These are phyloP conservation scores for Microcos paniculata DNA, from an alignment of 345 rosid genomes.

Conservation along the genomic window DNA sequence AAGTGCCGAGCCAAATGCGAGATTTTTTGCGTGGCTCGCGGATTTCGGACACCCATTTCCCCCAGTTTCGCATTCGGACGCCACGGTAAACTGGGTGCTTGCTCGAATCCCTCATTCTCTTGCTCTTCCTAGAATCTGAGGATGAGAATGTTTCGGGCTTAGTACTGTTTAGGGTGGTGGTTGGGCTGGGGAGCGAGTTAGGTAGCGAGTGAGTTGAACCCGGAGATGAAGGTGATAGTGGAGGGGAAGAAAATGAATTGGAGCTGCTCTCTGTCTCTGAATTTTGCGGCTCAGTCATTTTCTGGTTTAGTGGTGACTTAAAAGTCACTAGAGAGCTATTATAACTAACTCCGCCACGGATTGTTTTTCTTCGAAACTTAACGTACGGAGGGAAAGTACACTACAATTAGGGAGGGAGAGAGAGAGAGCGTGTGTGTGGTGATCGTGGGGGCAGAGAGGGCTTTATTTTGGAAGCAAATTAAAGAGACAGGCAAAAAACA, in stretches of 20 bases:
- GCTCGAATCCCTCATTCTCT: constrained; percentile 54
- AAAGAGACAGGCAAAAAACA: neutral
- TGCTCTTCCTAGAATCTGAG: constrained; percentile 26
- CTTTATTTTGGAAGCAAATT: neutral
- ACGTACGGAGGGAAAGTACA: neutral
- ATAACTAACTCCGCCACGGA: neutral
- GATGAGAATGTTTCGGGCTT: constrained; percentile 7
- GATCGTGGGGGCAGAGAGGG: neutral
- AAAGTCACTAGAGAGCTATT: neutral
- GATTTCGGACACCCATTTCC: constrained; percentile 98
- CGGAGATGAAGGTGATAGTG: constrained; percentile 25
- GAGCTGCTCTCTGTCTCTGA: constrained; percentile 43
- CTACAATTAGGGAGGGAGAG: neutral
- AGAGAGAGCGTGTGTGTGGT: neutral
- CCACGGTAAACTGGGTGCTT: constrained; percentile 81
- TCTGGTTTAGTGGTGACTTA: neutral
- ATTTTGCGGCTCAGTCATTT: constrained; percentile 30
- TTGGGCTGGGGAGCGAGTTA: constrained; percentile 16
- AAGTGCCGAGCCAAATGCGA: constrained; percentile 93
- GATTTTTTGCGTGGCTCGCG: constrained; percentile 93
- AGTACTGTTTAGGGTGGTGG: neutral
- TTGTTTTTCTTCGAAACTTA: neutral
- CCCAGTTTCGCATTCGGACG: constrained; percentile 92
- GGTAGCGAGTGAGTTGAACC: neutral
- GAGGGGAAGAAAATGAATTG: constrained; percentile 23